Evolutionary conservation across 2,329 filamentous ascomycete genomes (phyloP), one percentile per base, ranked within the genome.

Genomic region (Aspergillus sergii): DNA sequence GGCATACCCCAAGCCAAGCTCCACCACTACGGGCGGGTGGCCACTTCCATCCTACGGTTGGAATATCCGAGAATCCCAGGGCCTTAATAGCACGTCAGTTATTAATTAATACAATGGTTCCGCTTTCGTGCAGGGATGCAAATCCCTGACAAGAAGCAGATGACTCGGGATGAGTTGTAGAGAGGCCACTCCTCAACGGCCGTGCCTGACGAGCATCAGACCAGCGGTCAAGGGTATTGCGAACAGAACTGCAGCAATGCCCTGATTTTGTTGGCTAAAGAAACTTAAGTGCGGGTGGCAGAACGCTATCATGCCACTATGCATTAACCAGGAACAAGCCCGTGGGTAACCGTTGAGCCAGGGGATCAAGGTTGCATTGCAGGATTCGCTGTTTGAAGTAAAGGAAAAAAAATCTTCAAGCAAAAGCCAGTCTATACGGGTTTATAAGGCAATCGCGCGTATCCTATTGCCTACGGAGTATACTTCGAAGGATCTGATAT

Each of bases 361-460:
- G 57, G 64, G 50, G 53, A 48, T 60, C 64, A 46, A 61, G 32
- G 64, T 66, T 61, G 64, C 62, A 66, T 66, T 66, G 61, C 65
- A 67, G 59, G 34, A 58, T 58, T 32, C 30, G 56, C 46, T n/a
- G 61, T 59, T 58, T 63, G 59, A 55, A 26, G 59, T 62, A 64
- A 58, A 67, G 46, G 12, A 36, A 57, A 60, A 60, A 64, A 56
- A 61, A 46, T 64, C 45, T 28, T 39, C 51, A 34, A 23, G n/a
- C 43, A 50, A 30, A 57, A 53, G 48, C 45, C 56, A 45, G 41
- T 50, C 28, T 45, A 57, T 63, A 58, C 51, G 46, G 54, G 41
- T 57, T 65, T 61, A 63, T 58, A 61, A 63, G 60, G 63, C 36
- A 58, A 62, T 55, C 39, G 53, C 55, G 55, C 60, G 39, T 62